A percentile compares a stretch with the other conserved stretches of the same genome.
phyloP scores from a whole-genome alignment of 75 land plant species.

The Cryptomeria japonica region DNA sequence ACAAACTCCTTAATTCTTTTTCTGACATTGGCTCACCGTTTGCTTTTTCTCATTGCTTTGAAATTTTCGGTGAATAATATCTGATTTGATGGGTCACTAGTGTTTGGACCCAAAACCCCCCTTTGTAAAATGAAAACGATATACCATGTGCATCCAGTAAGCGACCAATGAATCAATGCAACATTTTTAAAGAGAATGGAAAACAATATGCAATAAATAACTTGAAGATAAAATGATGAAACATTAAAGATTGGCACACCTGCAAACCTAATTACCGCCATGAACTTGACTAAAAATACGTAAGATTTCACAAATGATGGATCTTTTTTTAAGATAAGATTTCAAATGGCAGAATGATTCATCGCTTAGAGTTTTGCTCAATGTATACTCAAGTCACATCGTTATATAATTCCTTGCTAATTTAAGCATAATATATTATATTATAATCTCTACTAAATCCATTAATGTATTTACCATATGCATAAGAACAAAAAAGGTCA shows the following conservation, averaged over 20 bases:
- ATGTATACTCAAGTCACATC: background rate
- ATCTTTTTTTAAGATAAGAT: background rate
- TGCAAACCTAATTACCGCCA: background rate
- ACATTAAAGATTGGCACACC: background rate
- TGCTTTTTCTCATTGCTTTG: background rate
- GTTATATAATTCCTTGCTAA: too few relatives aligned
- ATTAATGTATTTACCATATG: background rate
- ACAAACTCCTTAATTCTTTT: background rate
- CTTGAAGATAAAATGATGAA: background rate
- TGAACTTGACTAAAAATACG: background rate
- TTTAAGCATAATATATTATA: background rate
- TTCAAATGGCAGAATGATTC: background rate
- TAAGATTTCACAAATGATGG: background rate
- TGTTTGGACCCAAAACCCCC: background rate
- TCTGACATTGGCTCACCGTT: background rate
- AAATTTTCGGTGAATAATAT: too few relatives aligned
- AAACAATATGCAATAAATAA: background rate
- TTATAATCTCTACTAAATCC: background rate
- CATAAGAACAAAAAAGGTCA: background rate
- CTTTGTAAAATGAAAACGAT: background rate
- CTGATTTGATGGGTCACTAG: background rate
- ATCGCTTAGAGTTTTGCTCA: background rate
- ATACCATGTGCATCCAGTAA: background rate
- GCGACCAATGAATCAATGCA: background rate
- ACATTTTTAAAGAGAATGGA: background rate